Conservation (phyloP, 2,329 filamentous ascomycete genomes). For the Exophiala oligosperma region DNA sequence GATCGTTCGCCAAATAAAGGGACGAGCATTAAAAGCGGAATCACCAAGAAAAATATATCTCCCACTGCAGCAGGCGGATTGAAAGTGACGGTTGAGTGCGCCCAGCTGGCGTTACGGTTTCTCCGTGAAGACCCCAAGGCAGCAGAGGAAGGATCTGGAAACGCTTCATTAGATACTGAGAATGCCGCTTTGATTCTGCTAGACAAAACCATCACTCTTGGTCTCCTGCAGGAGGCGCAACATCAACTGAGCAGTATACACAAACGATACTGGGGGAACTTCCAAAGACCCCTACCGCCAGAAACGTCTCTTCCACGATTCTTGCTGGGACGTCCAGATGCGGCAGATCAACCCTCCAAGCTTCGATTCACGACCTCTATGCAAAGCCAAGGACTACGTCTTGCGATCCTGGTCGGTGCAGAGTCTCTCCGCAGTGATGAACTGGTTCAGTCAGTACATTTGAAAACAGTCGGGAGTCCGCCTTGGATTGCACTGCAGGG, state of each 20-base stretch:
- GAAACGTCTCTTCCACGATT: slow-evolving; percentile 5
- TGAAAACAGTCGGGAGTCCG: slow-evolving; percentile 32
- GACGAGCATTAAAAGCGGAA: slow-evolving; percentile 27
- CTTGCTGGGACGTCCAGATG: slow-evolving; percentile 16
- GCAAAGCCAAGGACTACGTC: slow-evolving; percentile 27
- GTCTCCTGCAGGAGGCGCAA: slow-evolving; percentile 12
- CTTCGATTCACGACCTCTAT: slow-evolving; percentile 26
- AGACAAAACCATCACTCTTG: slow-evolving; percentile 26
- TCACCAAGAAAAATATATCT: slow-evolving; percentile 2
- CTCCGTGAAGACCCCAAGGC: slow-evolving; percentile 32
- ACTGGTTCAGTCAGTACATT: slow-evolving; percentile 16
- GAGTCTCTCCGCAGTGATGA: slow-evolving; percentile 10
- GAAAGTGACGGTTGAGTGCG: slow-evolving; percentile 40
- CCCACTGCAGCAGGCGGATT: background rate
- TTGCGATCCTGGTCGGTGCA: slow-evolving; percentile 22
- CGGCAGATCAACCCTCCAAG: slow-evolving; percentile 7
- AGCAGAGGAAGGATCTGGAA: background rate
- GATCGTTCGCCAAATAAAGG: slow-evolving; percentile 33
- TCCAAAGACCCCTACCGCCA: background rate
- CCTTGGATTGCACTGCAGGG: slow-evolving; percentile 39
- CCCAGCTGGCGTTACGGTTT: slow-evolving; percentile 40
- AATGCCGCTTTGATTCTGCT: slow-evolving; percentile 27
- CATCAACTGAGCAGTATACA: slow-evolving; percentile 22
- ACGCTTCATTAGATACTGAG: slow-evolving; percentile 9
- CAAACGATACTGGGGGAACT: slow-evolving; percentile 19